Evolutionary conservation across 805 yeast species (phyloP).

Genomic region (Scheffersomyces ergatensis): DNA sequence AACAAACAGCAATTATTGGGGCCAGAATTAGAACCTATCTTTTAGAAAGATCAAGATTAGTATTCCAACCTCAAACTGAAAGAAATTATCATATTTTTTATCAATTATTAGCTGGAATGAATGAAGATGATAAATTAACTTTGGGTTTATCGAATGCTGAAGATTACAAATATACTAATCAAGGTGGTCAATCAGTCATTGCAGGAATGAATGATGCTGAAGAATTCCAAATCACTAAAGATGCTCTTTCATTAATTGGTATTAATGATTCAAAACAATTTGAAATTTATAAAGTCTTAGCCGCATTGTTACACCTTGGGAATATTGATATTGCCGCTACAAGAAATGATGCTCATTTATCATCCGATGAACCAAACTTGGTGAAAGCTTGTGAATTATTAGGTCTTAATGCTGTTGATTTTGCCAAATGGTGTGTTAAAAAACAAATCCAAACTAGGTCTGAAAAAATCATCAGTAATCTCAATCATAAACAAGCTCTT

Average conservation of each 20-base stretch:
- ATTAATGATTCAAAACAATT: conserved; percentile 56
- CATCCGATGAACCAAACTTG: conserved; percentile 84
- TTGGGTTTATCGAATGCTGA: conserved; percentile 63
- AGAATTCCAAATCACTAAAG: conserved; percentile 74
- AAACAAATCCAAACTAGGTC: conserved; percentile 90
- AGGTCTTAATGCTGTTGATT: conserved; percentile 69
- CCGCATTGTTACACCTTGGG: conserved; percentile 90
- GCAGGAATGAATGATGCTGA: conserved; percentile 77
- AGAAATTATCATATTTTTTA: conserved; percentile 95
- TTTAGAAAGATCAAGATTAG: conserved; percentile 90
- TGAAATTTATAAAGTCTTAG: conserved; percentile 72
- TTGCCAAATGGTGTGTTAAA: conserved; percentile 90
- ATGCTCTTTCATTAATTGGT: conserved; percentile 79
- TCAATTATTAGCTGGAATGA: conserved; percentile 77
- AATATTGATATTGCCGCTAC: conserved; percentile 85
- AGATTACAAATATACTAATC: conserved; percentile 80
- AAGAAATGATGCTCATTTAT: conserved; percentile 75
- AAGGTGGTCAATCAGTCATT: conserved; percentile 76
- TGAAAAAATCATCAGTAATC: conserved; percentile 83
- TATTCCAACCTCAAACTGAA: conserved; percentile 87
- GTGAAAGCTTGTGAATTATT: conserved; percentile 79
- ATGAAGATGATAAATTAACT: conserved; percentile 49
- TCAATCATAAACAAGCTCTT: conserved; percentile 77
- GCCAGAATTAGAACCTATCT: conserved; percentile 92
- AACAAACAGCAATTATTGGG: conserved; percentile 77